Percentiles rank a stretch among this genome's conserved stretches.
Evolutionary conservation across 2,329 filamentous ascomycete species (phyloP).

Genomic region (Diaporthe helianthi): DNA sequence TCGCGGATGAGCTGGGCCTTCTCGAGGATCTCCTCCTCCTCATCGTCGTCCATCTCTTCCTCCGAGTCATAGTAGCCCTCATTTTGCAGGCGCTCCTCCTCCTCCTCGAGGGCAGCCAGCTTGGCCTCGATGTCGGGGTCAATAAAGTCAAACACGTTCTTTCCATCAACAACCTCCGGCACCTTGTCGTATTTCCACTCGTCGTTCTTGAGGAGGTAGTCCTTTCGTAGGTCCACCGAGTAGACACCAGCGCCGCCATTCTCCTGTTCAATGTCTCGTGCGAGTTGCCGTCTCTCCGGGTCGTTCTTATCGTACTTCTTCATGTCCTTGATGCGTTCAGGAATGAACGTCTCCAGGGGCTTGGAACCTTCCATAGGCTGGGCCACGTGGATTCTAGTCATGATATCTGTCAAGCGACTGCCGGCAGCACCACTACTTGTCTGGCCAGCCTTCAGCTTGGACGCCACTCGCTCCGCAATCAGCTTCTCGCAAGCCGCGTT

Average conservation of each 20-base stretch:
- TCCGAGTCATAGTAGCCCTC: conserved; percentile 95
- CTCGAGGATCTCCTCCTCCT: conserved; percentile 84
- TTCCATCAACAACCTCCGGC: conserved; percentile 91
- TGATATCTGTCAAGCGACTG: conserved; percentile 85
- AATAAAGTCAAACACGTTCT: conserved; percentile 97
- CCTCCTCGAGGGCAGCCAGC: conserved; percentile 88
- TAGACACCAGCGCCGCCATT: conserved; percentile 95
- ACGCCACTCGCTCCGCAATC: conserved; percentile 89
- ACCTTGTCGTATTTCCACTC: conserved; percentile 98
- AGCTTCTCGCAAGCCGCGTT: conserved; percentile 93
- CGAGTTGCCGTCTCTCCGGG: conserved; percentile 80
- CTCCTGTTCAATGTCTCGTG: conserved; percentile 87
- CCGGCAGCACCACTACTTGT: conserved; percentile 73
- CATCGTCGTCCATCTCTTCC: conserved; percentile 81
- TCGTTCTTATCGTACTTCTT: conserved; percentile 93
- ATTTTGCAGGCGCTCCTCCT: conserved; percentile 90
- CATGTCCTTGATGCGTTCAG: conserved; percentile 78
- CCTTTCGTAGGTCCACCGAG: conserved; percentile 89
- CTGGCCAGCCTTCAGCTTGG: conserved; percentile 94
- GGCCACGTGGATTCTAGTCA: conserved; percentile 96
- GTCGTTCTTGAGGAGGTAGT: conserved; percentile 85
- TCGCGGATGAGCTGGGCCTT: conserved; percentile 96
- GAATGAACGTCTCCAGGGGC: conserved; percentile 80
- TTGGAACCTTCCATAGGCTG: conserved; percentile 82
- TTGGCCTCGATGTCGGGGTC: conserved; percentile 97